These are phyloP conservation scores for Salicornia ramosissima DNA, from an alignment of 148 eudicot genomes.

Conservation along the genomic window DNA sequence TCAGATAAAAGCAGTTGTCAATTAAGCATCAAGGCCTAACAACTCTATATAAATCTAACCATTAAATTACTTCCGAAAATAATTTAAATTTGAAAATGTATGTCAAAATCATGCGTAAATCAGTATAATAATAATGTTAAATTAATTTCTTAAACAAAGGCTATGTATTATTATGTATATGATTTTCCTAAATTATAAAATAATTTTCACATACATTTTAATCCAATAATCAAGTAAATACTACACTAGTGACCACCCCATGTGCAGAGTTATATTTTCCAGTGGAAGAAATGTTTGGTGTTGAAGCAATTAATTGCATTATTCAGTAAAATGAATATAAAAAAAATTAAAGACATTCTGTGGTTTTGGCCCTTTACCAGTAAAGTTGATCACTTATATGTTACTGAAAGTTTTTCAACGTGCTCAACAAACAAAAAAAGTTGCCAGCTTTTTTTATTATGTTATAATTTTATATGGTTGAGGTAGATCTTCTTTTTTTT, in stretches of 20 bases:
- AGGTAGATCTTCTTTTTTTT: not conserved
- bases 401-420: constrained; percentile 33
- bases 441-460: constrained; percentile 2
- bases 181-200: too few relatives aligned
- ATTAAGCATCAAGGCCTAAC: too few relatives aligned
- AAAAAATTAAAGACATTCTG: constrained; percentile 4
- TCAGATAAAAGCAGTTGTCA: too few relatives aligned
- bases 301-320: constrained; percentile 14
- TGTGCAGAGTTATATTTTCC: constrained; percentile 3
- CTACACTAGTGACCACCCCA: not conserved
- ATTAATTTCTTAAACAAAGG: too few relatives aligned
- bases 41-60: too few relatives aligned
- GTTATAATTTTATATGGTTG: not conserved
- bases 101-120: too few relatives aligned
- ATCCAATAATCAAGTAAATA: not conserved
- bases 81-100: too few relatives aligned
- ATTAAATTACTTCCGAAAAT: too few relatives aligned
- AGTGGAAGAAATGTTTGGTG: constrained; percentile 6
- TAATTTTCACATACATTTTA: too few relatives aligned
- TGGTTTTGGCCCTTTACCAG: constrained; percentile 12
- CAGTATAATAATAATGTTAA: too few relatives aligned
- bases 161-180: too few relatives aligned
- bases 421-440: constrained; percentile 15
- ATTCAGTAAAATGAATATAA: not conserved
- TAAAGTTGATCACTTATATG: constrained; percentile 27